Base-by-base conservation (phyloP, 768 basidiomycete species). In the Russula earlei region DNA sequence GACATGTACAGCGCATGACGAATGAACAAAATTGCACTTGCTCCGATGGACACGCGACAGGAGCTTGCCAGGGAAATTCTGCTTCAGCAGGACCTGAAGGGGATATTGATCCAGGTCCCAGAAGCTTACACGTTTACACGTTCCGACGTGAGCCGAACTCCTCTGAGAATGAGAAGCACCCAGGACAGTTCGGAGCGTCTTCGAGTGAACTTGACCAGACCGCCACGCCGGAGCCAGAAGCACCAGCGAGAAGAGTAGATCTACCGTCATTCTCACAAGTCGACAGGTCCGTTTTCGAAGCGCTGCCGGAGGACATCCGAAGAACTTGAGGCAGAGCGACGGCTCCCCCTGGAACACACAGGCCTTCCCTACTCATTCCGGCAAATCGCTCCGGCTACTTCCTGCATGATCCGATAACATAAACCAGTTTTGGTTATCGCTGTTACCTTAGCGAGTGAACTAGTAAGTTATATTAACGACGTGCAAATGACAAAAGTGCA, bases 61-160 rank as follows among this genome's bases (percentile, higher is more conserved):
- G 80, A 75, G 72, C 37, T 69, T 83, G 36, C 85, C 98, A 37
- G 89, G 83, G 0, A 77, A 84, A 24, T 81, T 84, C 58, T 86
- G 90, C 6, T 88, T 60, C 83, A 92, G 0, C 80, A 74, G 56
- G 95, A 97, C 59, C 72, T 98, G n/a, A 78, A 95, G 20, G 95
- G 95, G 1, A 80, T 98, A 53, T 92, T 90, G 0, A 85, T 98
- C 8, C 91, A 94, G 64, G 80, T 97, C 12, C 84, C 86, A 64
- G 97, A 93, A 67, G 75, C 97, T 5, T 91, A 96, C 69, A 72
- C 67, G 15, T 69, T 70, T 1, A 71, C 66, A 72, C 77, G 0
- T 94, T 94, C 68, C 73, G 73, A 51, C 65, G 62, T 34, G 41
- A 52, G n/a, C 47, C 45, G 49, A 54, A 57, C 31, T 34, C 49